Evolutionary conservation across 148 eudicot species (phyloP), one percentile per base, ranked within the genome.

Genomic region (Fagopyrum homotropicum): DNA sequence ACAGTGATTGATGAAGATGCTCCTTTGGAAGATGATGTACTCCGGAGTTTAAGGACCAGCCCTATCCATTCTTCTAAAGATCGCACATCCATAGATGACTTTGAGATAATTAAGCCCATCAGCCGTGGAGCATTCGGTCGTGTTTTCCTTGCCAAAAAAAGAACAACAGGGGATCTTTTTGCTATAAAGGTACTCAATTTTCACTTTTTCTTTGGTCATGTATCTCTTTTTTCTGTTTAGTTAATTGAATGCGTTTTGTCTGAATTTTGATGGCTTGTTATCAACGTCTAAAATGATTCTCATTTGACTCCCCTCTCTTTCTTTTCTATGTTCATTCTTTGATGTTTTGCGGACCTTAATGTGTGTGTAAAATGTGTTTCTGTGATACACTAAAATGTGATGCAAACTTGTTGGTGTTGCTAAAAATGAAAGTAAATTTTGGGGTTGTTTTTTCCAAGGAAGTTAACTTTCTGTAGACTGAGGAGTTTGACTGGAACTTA

Each of bases 1-100:
- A 90, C 98, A n/a, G 87, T 95, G 45, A 95, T 95, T 68, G 98
- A 95, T 81, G 98, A 95, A 88, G 98, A 95, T 85, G 93, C 96
- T 77, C 97, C 98, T 61, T 64, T 95, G 80, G 98, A 95, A 77
- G 98, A 95, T 85, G 98, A 95, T 83, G 93, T 95, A 75, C 84
- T 92, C 47, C 96, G 93, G 75, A 92, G 98, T 83, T 83, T 95
- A 81, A 82, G 93, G 82, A 92, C 96, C 79, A 95, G 99, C 81
- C 99, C 99, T 29, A 80, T 92, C 56, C 99, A 95, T 86, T 80
- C 93, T 79, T 45, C 86, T 11, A 95, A 87, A 84, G 99, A 95
- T 52, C 92, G 98, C 63, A 95, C 99, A 55, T 92, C 99, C 47
- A 95, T 95, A 75, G 97, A 95, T 78, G 97, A 95, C 85, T 95